phyloP scores from a whole-genome alignment of 305 asterid species.

The Euphrasia arctica region DNA sequence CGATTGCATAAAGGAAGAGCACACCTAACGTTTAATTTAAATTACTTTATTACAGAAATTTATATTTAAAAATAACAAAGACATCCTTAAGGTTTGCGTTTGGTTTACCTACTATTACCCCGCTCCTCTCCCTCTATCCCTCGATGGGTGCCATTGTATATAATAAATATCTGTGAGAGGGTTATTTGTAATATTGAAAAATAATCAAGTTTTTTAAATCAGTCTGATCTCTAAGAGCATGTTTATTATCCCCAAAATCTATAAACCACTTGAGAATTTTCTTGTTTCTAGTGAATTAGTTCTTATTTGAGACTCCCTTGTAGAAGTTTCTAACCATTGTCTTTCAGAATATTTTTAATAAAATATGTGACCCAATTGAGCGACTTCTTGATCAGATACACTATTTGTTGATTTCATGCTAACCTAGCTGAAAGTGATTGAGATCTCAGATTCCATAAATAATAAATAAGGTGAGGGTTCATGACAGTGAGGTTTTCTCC shows the following conservation, averaged over 20 bases:
- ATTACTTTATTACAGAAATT: too few species aligned
- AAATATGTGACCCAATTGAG: conserved; percentile 12
- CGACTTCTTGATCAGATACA: conserved; percentile 13
- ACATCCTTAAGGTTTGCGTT: too few species aligned
- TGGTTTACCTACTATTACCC: too few species aligned
- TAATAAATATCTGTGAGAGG: too few species aligned
- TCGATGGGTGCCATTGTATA: too few species aligned
- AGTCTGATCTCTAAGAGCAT: too few species aligned
- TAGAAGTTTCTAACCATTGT: conserved; percentile 11
- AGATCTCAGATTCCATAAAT: conserved; percentile 8
- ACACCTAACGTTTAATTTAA: too few species aligned
- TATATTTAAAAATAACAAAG: too few species aligned
- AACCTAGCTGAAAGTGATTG: conserved; percentile 14
- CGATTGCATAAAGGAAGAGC: too few species aligned
- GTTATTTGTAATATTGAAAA: too few species aligned
- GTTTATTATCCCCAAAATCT: neutral
- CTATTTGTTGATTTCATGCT: neutral
- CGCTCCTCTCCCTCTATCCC: too few species aligned
- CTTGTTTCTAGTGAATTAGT: conserved; percentile 6
- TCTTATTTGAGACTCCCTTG: conserved; percentile 9
- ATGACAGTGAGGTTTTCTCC: conserved; percentile 16
- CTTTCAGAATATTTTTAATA: conserved; percentile 9
- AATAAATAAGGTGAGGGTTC: conserved; percentile 10
- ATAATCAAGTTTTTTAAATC: too few species aligned
- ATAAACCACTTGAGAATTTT: neutral